Base-by-base conservation (phyloP, 2,329 filamentous ascomycete genomes). In the Apiospora arundinis region DNA sequence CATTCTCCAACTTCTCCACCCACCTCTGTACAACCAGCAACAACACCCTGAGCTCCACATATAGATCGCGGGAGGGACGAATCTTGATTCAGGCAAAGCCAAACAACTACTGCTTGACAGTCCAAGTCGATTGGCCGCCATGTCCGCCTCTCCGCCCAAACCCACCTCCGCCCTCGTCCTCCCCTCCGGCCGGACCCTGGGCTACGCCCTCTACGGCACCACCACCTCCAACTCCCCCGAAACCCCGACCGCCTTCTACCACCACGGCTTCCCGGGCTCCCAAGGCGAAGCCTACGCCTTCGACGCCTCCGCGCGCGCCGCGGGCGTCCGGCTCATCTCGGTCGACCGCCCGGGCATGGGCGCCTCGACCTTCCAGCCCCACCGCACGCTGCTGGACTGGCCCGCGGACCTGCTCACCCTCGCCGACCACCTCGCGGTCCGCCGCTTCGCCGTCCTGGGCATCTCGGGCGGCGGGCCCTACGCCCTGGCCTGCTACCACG, bases 271-370 rank as follows among this genome's bases (percentile, higher is more conserved):
- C 63, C 80, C 79, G 9, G 75, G 74, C n/a, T 78, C 76, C 18
- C 78, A 77, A 60, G 68, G 76, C 25, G 80, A 81, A 72, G 76
- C 71, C 37, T 65, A 68, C 60, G 40, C 66, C 18, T 70, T 71
- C 46, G 70, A 75, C 66, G 70, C 44, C 4, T 48, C 71, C 12
- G 75, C 75, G 9, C 48, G 45, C 4, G 70, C 69, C 9, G 70
- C 71, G 6, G 72, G 73, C 28, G 40, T 79, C 9, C 79, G 76
- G 21, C 52, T 82, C 60, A 72, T 82, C 52, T 74, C 77, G n/a
- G 70, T 76, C 7, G 76, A 78, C 52, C 74, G 81, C 25, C 81
- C 81, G 4, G 81, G 81, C 16, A 77, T 78, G 67, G 80, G 78
- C 5, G 72, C 77, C 16, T 82, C 81, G 12, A 78, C 77, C 3